These are phyloP conservation scores for Heteromeles arbutifolia DNA, from an alignment of 306 rosid species.

Conservation along the genomic window DNA sequence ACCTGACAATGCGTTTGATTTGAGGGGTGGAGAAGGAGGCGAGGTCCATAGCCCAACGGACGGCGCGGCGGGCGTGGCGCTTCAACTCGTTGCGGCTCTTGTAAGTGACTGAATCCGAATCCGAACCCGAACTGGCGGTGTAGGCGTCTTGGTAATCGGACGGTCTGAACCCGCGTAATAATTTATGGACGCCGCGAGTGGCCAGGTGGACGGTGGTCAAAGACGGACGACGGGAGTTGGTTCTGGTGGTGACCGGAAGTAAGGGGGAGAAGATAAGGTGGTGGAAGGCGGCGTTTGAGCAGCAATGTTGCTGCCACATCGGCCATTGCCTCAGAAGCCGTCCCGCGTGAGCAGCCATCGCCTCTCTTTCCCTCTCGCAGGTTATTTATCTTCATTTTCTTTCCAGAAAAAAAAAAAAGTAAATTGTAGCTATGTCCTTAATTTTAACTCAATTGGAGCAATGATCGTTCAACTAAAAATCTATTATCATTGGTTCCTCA, in stretches of 20 bases:
- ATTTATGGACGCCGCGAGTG: constrained; percentile 28
- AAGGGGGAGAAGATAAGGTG: constrained; percentile 17
- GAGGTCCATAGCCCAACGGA: constrained; percentile 75
- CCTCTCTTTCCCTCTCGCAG: not conserved
- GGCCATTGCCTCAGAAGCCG: constrained; percentile 60
- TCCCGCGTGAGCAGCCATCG: constrained; percentile 37
- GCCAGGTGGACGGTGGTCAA: constrained; percentile 27
- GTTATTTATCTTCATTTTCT: not conserved
- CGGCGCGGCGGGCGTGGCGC: constrained; percentile 76
- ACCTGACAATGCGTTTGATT: constrained; percentile 79
- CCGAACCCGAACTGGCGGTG: not conserved
- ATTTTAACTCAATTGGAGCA: fast-evolving
- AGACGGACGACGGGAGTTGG: constrained; percentile 17
- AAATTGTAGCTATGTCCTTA: fast-evolving
- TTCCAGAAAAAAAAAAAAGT: not conserved
- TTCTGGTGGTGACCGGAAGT: constrained; percentile 7
- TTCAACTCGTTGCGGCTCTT: constrained; percentile 86
- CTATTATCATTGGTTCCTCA: fast-evolving
- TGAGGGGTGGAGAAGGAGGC: constrained; percentile 67
- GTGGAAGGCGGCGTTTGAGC: constrained; percentile 15
- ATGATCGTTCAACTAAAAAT: too few relatives aligned
- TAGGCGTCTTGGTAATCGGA: constrained; percentile 18
- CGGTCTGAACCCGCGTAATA: constrained; percentile 34
- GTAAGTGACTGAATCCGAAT: constrained; percentile 21
- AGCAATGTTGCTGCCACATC: constrained; percentile 28